Base-by-base conservation (phyloP, 495 filamentous ascomycete genomes). In the Podospora conica region DNA sequence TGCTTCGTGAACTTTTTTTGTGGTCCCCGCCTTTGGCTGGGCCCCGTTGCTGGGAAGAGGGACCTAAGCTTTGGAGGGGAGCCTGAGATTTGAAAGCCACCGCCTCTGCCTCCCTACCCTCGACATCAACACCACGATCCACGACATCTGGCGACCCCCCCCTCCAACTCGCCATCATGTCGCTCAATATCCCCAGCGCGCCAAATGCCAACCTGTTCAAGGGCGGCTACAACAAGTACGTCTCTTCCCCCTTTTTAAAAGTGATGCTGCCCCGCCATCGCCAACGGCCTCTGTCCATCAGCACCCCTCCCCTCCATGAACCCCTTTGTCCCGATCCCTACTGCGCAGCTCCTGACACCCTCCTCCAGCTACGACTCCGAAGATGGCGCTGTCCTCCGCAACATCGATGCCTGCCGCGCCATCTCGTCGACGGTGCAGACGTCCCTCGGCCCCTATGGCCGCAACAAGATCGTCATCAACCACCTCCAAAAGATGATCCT, bases 401-500 rank as follows among this genome's bases (percentile, higher is more conserved):
- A 98, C 79, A 98, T 99, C 79, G 96, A 99, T 78, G 96, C 96
- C 77, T 98, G 94, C 83, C 88, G 92, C 71, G 91, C 96, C 55
- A 98, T 99, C 78, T 87, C 96, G 15, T 87, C 88, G 68, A 99
- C 96, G 58, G 96, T 99, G 29, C 91, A 96, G 82, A 97, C 96
- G 59, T 98, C 94, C 58, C 85, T 99, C 48, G 95, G 96, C 59
- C 96, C 96, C 61, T 97, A 95, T 77, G 96, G 96, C 74, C 91
- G 96, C 78, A 99, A 98, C 84, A 99, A 99, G 83, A 97, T 99
- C 78, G 91, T 99, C 82, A 97, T 99, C 84, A 99, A 98, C 81
- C 96, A 99, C 82, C 84, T 99, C 65, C 93, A 97, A 80, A 99
- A 99, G 84, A 97, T 98, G 95, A 94, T 97, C 68, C 85, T 99